Base-by-base conservation (phyloP, 2,329 filamentous ascomycete genomes). In the Colletotrichum sp. region DNA sequence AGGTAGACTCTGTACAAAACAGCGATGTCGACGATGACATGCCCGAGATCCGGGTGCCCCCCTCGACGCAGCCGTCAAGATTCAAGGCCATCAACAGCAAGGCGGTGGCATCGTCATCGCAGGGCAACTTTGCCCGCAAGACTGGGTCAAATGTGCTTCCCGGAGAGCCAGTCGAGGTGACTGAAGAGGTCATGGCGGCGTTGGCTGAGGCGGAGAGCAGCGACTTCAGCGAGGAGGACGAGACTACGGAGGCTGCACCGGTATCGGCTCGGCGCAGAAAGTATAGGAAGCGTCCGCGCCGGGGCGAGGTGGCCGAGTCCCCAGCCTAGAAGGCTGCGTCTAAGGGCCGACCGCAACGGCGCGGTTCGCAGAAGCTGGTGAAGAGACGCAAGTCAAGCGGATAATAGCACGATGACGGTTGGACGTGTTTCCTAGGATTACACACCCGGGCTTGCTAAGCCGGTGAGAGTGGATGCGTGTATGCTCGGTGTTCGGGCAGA, bases 21-120 rank as follows among this genome's bases (percentile, higher is more conserved):
- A 74, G 71, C 64, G 64, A 76, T 13, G 44, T 76, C 24, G 74
- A 76, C 24, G 71, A 76, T 24, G 74, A 76, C 65, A 76, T 76
- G 74, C 74, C 74, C 0, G 64, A 64, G 13, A 76, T 76, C 13
- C 74, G 52, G 44, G 59, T 76, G 21, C 74, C 74, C 6, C 34
- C 65, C 7, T 65, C 74, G 21, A 76, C 70, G 4, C 73, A 69
- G 39, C 59, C 59, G 26, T 36, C 24, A 2, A n/a, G 16, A 6
- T 24, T 63, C 26, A 44, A 62, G 57, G 49, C 44, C 55, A 18
- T n/a, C 55, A 72, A 68, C 28, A 24, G 34, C 44, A 52, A 52
- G 44, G n/a, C 44, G 44, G 44, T 52, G 44, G 44, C 44, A 52
- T 21, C 44, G 16, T 9, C 18, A 6, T 34, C 55, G 18, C 32